Conservation (phyloP, 106 monocot genomes). For the Xerophyta viscosa region DNA sequence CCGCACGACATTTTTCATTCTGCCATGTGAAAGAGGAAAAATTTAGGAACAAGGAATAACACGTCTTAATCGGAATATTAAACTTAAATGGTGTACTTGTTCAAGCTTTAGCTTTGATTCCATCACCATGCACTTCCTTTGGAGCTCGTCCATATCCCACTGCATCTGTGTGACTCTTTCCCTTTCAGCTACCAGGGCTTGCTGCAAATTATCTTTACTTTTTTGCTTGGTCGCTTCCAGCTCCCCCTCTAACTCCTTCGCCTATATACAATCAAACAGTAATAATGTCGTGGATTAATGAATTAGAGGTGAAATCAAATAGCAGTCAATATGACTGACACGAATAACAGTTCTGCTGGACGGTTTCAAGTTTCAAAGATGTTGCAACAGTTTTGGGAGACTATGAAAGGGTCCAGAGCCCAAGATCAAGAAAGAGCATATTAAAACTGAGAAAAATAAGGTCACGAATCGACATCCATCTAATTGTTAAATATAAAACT, state of each 20-base stretch:
- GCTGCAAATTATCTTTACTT: constrained; percentile 72
- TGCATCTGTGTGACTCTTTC: constrained; percentile 90
- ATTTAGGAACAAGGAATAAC: neutral
- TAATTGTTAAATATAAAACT: no score
- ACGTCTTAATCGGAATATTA: no score
- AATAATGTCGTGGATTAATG: no score
- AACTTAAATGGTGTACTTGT: constrained; percentile 28
- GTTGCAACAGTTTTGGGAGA: no score
- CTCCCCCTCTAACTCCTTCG: constrained; percentile 88
- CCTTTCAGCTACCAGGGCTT: constrained; percentile 83
- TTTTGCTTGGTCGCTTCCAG: constrained; percentile 75
- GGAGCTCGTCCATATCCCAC: constrained; percentile 92
- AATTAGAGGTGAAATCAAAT: no score
- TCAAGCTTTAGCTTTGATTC: constrained; percentile 64
- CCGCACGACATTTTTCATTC: constrained; percentile 50
- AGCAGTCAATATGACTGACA: no score
- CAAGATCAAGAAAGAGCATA: no score
- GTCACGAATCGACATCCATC: no score
- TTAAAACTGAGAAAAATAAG: no score
- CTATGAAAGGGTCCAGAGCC: no score
- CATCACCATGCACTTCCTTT: constrained; percentile 56
- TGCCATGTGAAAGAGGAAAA: constrained; percentile 18
- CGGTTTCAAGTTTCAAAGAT: no score
- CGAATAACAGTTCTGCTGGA: no score
- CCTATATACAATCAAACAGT: constrained; percentile 23